Evolutionary conservation across 371 early-diverging fungal genomes (phyloP), one percentile per base, ranked within the genome.

Genomic region (Mortierella sp.): DNA sequence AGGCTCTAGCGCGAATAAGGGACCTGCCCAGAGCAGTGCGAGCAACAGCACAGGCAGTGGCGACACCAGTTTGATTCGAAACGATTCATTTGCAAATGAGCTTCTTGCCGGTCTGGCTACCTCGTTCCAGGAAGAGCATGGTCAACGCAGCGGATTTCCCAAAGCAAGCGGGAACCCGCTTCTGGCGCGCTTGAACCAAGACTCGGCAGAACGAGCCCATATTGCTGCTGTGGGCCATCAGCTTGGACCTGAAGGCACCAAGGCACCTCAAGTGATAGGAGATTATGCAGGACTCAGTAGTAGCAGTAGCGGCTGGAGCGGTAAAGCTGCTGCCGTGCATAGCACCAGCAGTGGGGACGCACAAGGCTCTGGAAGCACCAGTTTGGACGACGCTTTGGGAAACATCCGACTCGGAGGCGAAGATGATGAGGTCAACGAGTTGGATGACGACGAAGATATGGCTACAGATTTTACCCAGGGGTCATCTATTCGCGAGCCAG

Each of bases 361-460:
- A 8, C 8, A 10, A 2, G 26, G 49, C 49, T 26, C 6, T 5
- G 3, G 12, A 16, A 26, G 27, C 5, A n/a, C 13, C 13, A 28
- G 47, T n/a, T 27, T 65, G 38, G 23, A 62, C 39, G 66, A 76
- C 19, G 57, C 50, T 18, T 16, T 66, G 28, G 58, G 48, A 0
- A 48, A 58, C 45, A 68, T 68, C 57, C 57, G 57, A 38, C 54
- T 67, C 3, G 72, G 60, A 50, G 72, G 59, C 47, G 50, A 55
- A 2, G 67, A 72, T 18, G 72, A 74, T 16, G 74, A 68, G 18
- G 28, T 51, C 10, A 74, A 74, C 52, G 74, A 74, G 30, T 43
- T 74, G 16, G 74, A 74, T 24, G 74, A 62, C 34, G 73, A 66
- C 21, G 79, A 74, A 13, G 48, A 39, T 4, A 67, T 60, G 2